Percentiles rank a stretch among this genome's conserved stretches.
phyloP scores from a whole-genome alignment of 2,329 filamentous ascomycete genomes.

The Monosporascus sp. region DNA sequence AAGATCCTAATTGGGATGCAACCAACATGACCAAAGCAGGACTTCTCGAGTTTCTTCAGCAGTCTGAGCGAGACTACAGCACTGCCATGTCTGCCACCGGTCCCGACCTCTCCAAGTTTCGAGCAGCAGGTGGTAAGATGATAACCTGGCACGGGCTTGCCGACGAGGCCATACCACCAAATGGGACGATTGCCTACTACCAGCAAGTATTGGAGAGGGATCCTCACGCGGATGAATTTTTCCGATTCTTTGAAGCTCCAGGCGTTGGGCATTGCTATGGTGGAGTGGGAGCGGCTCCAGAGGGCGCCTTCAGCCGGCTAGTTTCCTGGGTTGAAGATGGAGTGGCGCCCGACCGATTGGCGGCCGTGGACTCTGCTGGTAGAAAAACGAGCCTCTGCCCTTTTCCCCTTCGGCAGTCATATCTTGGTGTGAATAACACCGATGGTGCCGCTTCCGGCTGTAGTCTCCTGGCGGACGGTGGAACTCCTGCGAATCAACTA shows the following conservation, averaged over 20 bases:
- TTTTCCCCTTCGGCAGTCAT: too few species aligned
- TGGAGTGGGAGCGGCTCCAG: slow-evolving; percentile 21
- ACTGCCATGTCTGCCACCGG: slow-evolving; percentile 13
- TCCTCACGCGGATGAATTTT: slow-evolving; percentile 24
- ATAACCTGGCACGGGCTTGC: slow-evolving; percentile 40
- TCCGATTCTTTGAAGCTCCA: slow-evolving; percentile 25
- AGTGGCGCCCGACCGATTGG: slow-evolving; percentile 13
- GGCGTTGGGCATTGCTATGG: slow-evolving; percentile 28
- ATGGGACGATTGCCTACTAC: slow-evolving; percentile 20
- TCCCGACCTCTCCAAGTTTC: slow-evolving; percentile 40
- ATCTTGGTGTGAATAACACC: too few species aligned
- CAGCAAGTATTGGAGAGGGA: slow-evolving; percentile 12
- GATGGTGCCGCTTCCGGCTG: too few species aligned
- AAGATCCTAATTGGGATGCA: slow-evolving; percentile 3
- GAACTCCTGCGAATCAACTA: too few species aligned
- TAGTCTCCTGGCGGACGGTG: too few species aligned
- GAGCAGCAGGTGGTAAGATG: slow-evolving; percentile 39
- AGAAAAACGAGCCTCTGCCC: too few species aligned
- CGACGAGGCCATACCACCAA: slow-evolving; percentile 10
- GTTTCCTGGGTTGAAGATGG: slow-evolving; percentile 27
- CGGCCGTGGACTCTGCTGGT: neutral
- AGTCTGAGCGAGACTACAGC: slow-evolving; percentile 2
- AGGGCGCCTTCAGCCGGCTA: slow-evolving; percentile 19
- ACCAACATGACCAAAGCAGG: slow-evolving; percentile 3
- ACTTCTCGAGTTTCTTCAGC: slow-evolving; percentile 4